Evolutionary conservation across 345 rosid species (phyloP).

Genomic region (Eucalyptus grandis): DNA sequence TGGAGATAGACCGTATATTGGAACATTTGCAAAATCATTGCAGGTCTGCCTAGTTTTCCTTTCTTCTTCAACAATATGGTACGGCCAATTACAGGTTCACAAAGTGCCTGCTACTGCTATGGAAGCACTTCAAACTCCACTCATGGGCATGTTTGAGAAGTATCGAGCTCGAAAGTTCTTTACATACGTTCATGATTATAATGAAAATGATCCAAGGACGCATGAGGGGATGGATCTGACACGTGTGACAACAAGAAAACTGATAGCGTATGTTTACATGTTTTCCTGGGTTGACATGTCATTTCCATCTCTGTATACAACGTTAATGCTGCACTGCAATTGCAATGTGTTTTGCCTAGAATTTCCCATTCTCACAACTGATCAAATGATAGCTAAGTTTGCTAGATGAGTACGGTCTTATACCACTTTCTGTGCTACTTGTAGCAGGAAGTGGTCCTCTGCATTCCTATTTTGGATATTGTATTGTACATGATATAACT

Average conservation of each 20-base stretch:
- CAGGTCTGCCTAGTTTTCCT: background rate
- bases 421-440: background rate
- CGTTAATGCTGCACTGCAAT: background rate
- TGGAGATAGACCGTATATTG: background rate
- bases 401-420: background rate
- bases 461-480: background rate
- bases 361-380: background rate
- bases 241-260: constrained; percentile 65
- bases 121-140: constrained; percentile 94
- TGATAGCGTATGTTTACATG: constrained; percentile 62
- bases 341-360: background rate
- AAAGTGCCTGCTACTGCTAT: constrained; percentile 95
- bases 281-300: background rate
- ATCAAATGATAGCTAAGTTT: background rate
- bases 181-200: constrained; percentile 76
- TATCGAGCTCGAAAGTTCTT: constrained; percentile 94
- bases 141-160: constrained; percentile 98
- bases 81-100: constrained; percentile 43
- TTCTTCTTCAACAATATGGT: background rate
- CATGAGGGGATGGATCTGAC: constrained; percentile 95
- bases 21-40: background rate
- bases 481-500: background rate
- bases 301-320: background rate
- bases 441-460: background rate
- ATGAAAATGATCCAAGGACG: constrained; percentile 77